Evolutionary conservation across 495 filamentous ascomycete genomes (phyloP).

Genomic region (Podospora didyma): DNA sequence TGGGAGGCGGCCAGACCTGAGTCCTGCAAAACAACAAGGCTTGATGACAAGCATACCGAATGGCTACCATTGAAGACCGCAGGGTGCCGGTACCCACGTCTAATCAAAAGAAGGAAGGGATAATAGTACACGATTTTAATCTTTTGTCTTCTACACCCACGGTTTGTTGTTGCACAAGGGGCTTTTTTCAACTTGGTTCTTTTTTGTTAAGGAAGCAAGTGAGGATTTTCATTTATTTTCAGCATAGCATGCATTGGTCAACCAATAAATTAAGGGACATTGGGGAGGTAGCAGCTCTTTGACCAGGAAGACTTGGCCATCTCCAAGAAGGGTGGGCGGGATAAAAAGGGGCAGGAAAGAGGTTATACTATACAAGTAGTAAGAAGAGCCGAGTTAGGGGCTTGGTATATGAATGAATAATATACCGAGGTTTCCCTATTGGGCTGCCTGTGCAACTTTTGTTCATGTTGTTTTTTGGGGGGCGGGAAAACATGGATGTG

Average conservation of each 20-base stretch:
- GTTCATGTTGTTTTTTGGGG: too few species aligned
- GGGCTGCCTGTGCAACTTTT: too few species aligned
- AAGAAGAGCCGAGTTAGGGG: too few species aligned
- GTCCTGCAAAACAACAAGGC: slow-evolving; percentile 24
- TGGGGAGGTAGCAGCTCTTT: neutral
- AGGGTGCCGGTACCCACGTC: too few species aligned
- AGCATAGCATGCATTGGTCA: neutral
- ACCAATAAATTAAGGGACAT: neutral
- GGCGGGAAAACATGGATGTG: too few species aligned
- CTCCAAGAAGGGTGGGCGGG: too few species aligned
- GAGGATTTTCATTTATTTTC: neutral
- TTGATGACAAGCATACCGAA: neutral
- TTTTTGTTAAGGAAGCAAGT: neutral
- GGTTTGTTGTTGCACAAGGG: neutral
- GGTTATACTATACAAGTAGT: too few species aligned
- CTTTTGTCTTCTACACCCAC: neutral
- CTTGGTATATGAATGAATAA: too few species aligned
- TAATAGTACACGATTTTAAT: neutral
- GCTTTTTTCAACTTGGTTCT: neutral
- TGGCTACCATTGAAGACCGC: neutral
- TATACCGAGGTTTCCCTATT: too few species aligned
- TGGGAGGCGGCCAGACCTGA: slow-evolving; percentile 10
- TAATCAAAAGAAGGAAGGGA: neutral
- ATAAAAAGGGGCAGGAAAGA: too few species aligned
- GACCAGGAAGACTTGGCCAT: too few species aligned